Base-by-base conservation (phyloP, 768 basidiomycete species). In the Coprinopsis strossmayeri region DNA sequence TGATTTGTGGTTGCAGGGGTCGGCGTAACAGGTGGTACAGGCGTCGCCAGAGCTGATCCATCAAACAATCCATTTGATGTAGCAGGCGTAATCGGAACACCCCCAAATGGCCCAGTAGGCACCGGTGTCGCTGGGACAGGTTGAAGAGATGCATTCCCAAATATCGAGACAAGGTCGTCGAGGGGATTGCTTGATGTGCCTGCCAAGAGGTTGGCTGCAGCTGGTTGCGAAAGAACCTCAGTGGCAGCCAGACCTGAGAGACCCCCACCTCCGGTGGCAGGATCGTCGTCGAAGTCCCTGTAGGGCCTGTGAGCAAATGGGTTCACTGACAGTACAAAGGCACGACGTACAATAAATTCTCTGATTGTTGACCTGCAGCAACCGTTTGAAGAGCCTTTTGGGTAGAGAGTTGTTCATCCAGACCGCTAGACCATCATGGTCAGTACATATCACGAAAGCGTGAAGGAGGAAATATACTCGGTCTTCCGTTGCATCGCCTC, bases 91-190 rank as follows among this genome's bases (percentile, higher is more conserved):
- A 45, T 45, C n/a, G 43, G 43, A 13, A 43, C 56, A n/a, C n/a
- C n/a, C 17, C 47, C 52, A 46, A 60, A 60, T 17, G 26, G 26
- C 23, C 49, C 41, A 17, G 51, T 52, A 11, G 38, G 48, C 10
- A 55, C 35, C 9, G 65, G 53, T 23, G 61, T 50, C 20, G 55
- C 57, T 21, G 56, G 47, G 57, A 43, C 45, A 5, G 54, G 51
- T n/a, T 49, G 60, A 18, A 66, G 64, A 53, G 68, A 62, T 54
- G 70, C 59, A 59, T 69, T 59, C 13, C 90, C 91, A 61, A 96
- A 96, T 56, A 96, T 89, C 5, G 91, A 93, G 20, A 94, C 91
- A 10, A 96, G 76, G 62, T 96, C 92, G 64, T 95, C 92, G 37
- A 95, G 72, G 1, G 93, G 93, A 61, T 96, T 96, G 51, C 77